These are phyloP conservation scores for Lactifluus echinatus DNA, from an alignment of 768 basidiomycete genomes.

Conservation along the genomic window DNA sequence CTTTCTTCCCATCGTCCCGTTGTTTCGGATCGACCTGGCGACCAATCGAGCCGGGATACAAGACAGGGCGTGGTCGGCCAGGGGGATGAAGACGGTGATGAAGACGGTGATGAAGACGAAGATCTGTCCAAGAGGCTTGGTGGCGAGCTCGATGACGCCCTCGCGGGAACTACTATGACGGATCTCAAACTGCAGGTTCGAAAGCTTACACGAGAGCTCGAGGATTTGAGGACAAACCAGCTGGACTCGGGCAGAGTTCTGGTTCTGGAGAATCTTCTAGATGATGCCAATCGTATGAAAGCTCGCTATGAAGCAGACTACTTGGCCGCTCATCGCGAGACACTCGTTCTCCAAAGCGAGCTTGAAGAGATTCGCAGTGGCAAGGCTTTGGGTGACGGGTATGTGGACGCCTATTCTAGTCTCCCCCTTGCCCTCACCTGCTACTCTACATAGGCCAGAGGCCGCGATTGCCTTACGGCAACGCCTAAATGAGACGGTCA, in stretches of 20 bases:
- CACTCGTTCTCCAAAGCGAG: constrained; percentile 67
- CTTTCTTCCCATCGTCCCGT: constrained; percentile 47
- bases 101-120: constrained; percentile 33
- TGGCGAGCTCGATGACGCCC: constrained; percentile 81
- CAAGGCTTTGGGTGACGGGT: constrained; percentile 80
- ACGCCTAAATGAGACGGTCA: constrained; percentile 78
- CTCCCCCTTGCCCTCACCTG: neutral
- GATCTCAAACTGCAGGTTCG: constrained; percentile 85
- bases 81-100: constrained; percentile 34
- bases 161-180: constrained; percentile 80
- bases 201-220: constrained; percentile 73
- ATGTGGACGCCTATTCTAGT: constrained; percentile 21
- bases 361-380: constrained; percentile 86
- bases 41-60: constrained; percentile 39
- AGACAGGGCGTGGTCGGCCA: constrained; percentile 27
- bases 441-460: constrained; percentile 46
- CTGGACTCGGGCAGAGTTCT: constrained; percentile 67
- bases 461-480: constrained; percentile 84
- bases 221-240: constrained; percentile 62
- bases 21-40: constrained; percentile 24
- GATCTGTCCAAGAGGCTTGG: constrained; percentile 56
- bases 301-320: constrained; percentile 84
- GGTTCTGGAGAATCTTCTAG: constrained; percentile 85
- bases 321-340: constrained; percentile 73
- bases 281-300: constrained; percentile 89